Percentiles rank a stretch among this genome's conserved stretches.
phyloP scores from a whole-genome alignment of 1,139 yeast genomes.

The Candida albicans region DNA sequence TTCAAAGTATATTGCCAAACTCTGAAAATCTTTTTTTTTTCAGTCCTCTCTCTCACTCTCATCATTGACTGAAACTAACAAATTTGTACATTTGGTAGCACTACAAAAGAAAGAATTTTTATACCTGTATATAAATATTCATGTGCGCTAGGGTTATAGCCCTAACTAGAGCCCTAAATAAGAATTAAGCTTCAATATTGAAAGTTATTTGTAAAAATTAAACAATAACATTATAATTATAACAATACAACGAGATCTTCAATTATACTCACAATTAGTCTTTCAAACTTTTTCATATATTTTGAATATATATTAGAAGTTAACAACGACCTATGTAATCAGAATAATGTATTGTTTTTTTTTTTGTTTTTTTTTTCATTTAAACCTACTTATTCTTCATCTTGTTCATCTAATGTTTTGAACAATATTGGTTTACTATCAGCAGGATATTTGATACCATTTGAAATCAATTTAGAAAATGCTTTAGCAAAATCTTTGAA shows the following conservation, averaged over 20 bases:
- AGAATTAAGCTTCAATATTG: no score
- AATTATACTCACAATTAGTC: no score
- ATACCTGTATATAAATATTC: neutral
- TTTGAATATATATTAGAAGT: neutral
- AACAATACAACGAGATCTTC: no score
- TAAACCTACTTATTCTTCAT: slow-evolving; percentile 9
- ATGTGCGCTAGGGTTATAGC: slow-evolving; percentile 3
- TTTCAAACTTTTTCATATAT: neutral
- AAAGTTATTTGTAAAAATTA: no score
- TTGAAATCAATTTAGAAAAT: slow-evolving; percentile 67
- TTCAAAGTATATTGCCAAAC: slow-evolving; percentile 3
- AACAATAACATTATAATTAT: no score
- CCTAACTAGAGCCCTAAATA: neutral
- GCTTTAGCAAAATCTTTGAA: slow-evolving; percentile 73
- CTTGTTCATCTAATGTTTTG: slow-evolving; percentile 71
- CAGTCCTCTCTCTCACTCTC: neutral
- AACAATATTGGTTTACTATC: slow-evolving; percentile 49
- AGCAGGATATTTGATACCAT: slow-evolving; percentile 66
- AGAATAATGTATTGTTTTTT: neutral
- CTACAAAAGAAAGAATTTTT: no score
- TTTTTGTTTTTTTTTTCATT: neutral
- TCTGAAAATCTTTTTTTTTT: slow-evolving; percentile 3
- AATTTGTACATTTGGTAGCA: no score
- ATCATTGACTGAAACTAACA: no score
- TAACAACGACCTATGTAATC: neutral